Percentiles rank a stretch among this genome's conserved stretches.
These are phyloP conservation scores for Agastache rugosa DNA, from an alignment of 257 asterid genomes.

Conservation along the genomic window DNA sequence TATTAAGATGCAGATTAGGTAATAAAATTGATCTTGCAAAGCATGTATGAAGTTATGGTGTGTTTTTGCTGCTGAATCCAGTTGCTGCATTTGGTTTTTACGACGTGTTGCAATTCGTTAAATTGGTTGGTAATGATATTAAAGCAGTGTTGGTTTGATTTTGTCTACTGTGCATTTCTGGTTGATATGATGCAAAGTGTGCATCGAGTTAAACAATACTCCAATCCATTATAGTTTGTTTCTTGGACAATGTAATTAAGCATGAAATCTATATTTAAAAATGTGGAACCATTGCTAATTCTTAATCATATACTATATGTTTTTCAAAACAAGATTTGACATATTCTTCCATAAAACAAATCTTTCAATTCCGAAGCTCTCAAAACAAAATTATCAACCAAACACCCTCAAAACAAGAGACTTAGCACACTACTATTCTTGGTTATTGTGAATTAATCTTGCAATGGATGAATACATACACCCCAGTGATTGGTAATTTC, in stretches of 20 bases:
- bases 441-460: background rate
- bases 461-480: background rate
- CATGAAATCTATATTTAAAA: background rate
- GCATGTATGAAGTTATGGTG: constrained; percentile 1
- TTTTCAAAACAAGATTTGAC: background rate
- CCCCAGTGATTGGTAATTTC: background rate
- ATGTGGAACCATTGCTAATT: background rate
- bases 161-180: background rate
- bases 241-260: background rate
- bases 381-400: too few relatives aligned
- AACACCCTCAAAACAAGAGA: background rate
- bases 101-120: background rate
- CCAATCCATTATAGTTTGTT: background rate
- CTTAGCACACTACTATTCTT: too few relatives aligned
- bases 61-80: background rate
- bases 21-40: constrained; percentile 12
- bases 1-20: constrained; percentile 5
- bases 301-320: too few relatives aligned
- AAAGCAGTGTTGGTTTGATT: background rate
- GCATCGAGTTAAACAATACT: too few relatives aligned
- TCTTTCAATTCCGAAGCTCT: background rate
- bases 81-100: background rate
- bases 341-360: background rate
- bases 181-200: too few relatives aligned
- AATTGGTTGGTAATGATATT: background rate